Percentiles rank a stretch among this genome's conserved stretches.
Evolutionary conservation across 768 basidiomycete genomes (phyloP).

Genomic region (Phlebiopsis flavidoalba): DNA sequence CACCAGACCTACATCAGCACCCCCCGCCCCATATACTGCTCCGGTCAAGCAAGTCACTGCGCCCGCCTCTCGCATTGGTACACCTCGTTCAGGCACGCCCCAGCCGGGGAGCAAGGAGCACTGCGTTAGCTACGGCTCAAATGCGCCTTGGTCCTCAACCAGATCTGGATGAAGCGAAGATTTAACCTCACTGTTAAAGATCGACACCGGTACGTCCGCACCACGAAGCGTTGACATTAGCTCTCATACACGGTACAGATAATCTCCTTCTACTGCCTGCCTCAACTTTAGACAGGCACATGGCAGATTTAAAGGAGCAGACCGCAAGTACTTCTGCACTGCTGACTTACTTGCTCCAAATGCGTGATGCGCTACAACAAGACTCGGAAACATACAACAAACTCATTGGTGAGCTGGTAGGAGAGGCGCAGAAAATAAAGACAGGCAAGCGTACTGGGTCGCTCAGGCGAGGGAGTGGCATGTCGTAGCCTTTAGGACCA

Average conservation of each 20-base stretch:
- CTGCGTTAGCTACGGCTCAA: slow-evolving; percentile 27
- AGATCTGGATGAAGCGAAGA: slow-evolving; percentile 59
- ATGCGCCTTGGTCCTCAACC: slow-evolving; percentile 73
- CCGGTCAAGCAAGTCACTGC: slow-evolving; percentile 31
- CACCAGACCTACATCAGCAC: slow-evolving; percentile 78
- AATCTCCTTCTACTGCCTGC: slow-evolving; percentile 69
- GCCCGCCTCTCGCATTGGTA: slow-evolving; percentile 50
- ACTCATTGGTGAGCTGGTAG: slow-evolving; percentile 87
- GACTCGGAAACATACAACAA: slow-evolving; percentile 88
- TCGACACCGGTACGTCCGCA: slow-evolving; percentile 55
- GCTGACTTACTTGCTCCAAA: slow-evolving; percentile 78
- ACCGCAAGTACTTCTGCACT: slow-evolving; percentile 72
- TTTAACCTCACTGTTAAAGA: slow-evolving; percentile 59
- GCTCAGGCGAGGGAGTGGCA: slow-evolving; percentile 30
- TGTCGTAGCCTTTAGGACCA: slow-evolving; percentile 4
- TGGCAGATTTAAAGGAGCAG: slow-evolving; percentile 63
- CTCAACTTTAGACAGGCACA: slow-evolving; percentile 55
- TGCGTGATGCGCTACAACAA: slow-evolving; percentile 76
- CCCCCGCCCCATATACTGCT: slow-evolving; percentile 51
- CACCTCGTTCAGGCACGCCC: slow-evolving; percentile 38
- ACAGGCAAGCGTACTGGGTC: slow-evolving; percentile 42
- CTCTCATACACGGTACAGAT: slow-evolving; percentile 38
- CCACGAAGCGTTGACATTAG: not conserved
- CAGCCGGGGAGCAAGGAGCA: slow-evolving; percentile 34
- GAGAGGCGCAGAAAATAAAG: slow-evolving; percentile 83